Evolutionary conservation across 2,329 filamentous ascomycete species (phyloP), one percentile per base, ranked within the genome.

Genomic region (Alternaria hordeiaustralica): DNA sequence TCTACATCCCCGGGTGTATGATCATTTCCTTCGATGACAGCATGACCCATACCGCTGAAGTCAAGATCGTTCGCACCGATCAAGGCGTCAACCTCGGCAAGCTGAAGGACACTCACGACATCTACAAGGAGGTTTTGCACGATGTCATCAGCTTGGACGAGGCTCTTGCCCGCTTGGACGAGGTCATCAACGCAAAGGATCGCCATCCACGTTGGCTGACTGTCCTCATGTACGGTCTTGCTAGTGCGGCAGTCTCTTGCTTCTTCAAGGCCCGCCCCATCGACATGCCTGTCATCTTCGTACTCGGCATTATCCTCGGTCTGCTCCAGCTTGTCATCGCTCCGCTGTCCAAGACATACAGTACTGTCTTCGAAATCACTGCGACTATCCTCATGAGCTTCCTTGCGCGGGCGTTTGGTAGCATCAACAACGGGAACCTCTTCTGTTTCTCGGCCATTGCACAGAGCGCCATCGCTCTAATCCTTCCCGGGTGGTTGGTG

Each of bases 1-100:
- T 97, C 15, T 97, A 97, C 75, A 87, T 97, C 7, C 94, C 94
- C 0, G 92, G 92, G 0, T 96, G 92, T 74, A 97, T 97, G 94
- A 91, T 97, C 63, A 92, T 97, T 75, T 95, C 92, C 5, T 97
- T 97, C 74, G 93, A 88, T 73, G 92, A 94, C 76, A 55, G 44
- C 15, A 55, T 62, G 26, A 62, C 62, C n/a, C 90, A 93, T 72
- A 93, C 91, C 0, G 90, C 90, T n/a, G 90, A 93, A 75, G 90
- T 93, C 67, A 92, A 92, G 80, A 85, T 94, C 46, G 88, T 93
- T 13, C 87, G 89, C n/a, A 86, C 88, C 0, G 80, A 82, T 0
- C 90, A 92, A 72, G 90, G 90, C 2, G 85, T 94, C 23, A 89
- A 94, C 73, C 83, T 94, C 1, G 91, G 90, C 36, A 91, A 90